phyloP scores from a whole-genome alignment of 306 rosid species.

The Crataegus laevigata region DNA sequence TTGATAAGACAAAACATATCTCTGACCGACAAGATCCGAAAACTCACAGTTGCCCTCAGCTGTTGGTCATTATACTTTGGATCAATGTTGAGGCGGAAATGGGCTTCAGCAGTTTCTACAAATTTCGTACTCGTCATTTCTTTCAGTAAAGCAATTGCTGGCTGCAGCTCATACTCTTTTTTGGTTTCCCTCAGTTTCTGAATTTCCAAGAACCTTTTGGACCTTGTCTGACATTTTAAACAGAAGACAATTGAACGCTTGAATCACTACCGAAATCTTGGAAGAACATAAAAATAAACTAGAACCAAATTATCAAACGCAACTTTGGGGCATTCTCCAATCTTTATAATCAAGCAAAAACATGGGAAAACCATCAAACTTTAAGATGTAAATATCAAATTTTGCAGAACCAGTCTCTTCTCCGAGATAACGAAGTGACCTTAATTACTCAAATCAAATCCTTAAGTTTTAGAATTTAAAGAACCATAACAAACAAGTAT shows the following conservation, averaged over 20 bases:
- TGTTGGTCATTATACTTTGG: conserved; percentile 98
- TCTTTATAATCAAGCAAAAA: background rate
- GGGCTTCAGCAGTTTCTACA: conserved; percentile 90
- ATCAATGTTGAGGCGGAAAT: conserved; percentile 96
- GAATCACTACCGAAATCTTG: background rate
- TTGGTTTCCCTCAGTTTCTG: conserved; percentile 82
- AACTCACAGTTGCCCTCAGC: conserved; percentile 90
- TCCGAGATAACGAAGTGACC: background rate
- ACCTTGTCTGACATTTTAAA: conserved; percentile 49
- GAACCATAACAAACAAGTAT: background rate
- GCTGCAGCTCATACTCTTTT: conserved; percentile 65
- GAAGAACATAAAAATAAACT: background rate
- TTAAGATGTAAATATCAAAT: background rate
- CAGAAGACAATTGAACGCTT: conserved; percentile 4
- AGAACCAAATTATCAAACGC: background rate
- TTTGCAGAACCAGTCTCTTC: background rate
- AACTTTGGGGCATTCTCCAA: background rate
- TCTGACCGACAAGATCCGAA: conserved; percentile 13
- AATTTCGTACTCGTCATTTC: conserved; percentile 62
- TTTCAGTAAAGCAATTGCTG: conserved; percentile 74
- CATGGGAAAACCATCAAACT: background rate
- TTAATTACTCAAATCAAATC: background rate
- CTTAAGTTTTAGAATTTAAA: background rate
- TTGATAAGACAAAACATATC: background rate
- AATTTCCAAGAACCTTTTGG: conserved; percentile 95